Base-by-base conservation (phyloP, 345 rosid species). In the Tarenaya hassleriana region DNA sequence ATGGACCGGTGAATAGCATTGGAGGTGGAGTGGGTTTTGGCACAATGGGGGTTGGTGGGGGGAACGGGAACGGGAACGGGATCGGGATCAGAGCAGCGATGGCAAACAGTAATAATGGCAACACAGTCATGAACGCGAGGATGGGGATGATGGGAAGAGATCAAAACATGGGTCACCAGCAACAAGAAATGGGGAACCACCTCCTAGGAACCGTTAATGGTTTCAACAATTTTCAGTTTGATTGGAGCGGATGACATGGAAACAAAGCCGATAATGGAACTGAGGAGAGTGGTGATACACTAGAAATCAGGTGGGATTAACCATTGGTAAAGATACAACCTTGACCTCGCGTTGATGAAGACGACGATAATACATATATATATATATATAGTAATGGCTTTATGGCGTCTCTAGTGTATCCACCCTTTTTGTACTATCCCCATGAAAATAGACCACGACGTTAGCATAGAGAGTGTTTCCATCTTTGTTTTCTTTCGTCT, bases 171-270 rank as follows among this genome's bases (percentile, higher is more conserved):
- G 77, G 63, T 64, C 77, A 69, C 56, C 86, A 74, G 47, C 98
- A 82, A 44, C 86, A 81, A 53, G 98, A 88, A 59, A 58, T 88
- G 59, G 92, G 95, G 62, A 91, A 68, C 72, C 90, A 81, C 29
- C 66, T 83, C 56, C 81, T 85, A 7, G 96, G 95, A 69, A 82
- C 94, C 10, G 86, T 68, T 48, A 83, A 78, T 34, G 79, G 88
- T 72, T 81, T 69, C 60, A 79, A 52, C 74, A 88, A 88, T 79
- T 69, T 76, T 50, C 96, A 73, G 46, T 81, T 76, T 69, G 95
- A 85, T 64, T 92, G 95, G 95, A 91, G 77, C 27, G 61, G 41
- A 2, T 61, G n/a, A 61, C 7, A 47, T 24, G 15, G 29, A 5
- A 24, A 24, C 29, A 24, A 2, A 5, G 29, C 29, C n/a, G 29